A percentile compares a stretch with the other conserved stretches of the same genome.
Conservation (phyloP, 2,329 filamentous ascomycete genomes). For the Neofusicoccum ribis region DNA sequence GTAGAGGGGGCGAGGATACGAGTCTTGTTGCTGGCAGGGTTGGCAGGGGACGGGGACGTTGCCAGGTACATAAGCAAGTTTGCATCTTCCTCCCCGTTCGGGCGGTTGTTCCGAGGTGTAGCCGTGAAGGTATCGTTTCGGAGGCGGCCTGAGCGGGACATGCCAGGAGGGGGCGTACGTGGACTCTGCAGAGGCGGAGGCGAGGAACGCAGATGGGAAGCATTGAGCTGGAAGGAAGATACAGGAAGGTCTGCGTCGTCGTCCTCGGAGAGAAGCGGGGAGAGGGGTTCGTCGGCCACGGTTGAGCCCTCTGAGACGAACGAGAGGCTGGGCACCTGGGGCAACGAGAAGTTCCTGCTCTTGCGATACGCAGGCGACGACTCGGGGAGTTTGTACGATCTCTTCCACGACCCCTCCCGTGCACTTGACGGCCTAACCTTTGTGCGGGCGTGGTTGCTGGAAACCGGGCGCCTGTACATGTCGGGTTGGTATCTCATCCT, state of each 20-base stretch:
- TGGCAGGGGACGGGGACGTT: conserved; percentile 84
- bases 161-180: conserved; percentile 41
- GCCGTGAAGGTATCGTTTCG: conserved; percentile 40
- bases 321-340: conserved; percentile 70
- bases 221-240: conserved; percentile 66
- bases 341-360: conserved; percentile 72
- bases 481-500: conserved; percentile 35
- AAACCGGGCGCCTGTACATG: conserved; percentile 36
- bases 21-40: conserved; percentile 46
- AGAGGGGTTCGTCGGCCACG: conserved; percentile 63
- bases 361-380: conserved; percentile 84
- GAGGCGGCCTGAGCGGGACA: conserved; percentile 42
- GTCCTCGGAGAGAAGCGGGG: conserved; percentile 67
- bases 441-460: conserved; percentile 66
- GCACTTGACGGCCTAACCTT: conserved; percentile 62
- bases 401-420: conserved; percentile 69
- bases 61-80: conserved; percentile 87
- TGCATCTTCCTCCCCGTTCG: conserved; percentile 75
- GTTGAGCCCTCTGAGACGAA: conserved; percentile 74
- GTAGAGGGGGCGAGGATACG: conserved; percentile 56
- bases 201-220: conserved; percentile 68
- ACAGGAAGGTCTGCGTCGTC: conserved; percentile 79
- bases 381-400: conserved; percentile 72
- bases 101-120: conserved; percentile 43
- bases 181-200: conserved; percentile 61